Conservation (phyloP, 163 green algal genomes). For the Scenedesmus sp. region DNA sequence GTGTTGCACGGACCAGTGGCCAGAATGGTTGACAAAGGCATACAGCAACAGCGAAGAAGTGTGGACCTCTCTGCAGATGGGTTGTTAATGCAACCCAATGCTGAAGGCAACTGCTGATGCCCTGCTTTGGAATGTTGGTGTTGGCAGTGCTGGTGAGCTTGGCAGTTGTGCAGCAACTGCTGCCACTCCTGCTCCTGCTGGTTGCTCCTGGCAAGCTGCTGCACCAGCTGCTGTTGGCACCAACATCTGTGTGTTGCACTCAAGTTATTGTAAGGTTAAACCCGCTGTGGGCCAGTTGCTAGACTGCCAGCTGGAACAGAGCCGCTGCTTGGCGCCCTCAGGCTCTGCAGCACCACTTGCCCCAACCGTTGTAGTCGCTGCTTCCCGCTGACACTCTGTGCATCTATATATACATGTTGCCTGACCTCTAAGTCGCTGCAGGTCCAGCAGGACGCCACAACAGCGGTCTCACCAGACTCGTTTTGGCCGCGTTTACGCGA, state of each 20-base stretch:
- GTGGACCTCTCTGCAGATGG: not conserved
- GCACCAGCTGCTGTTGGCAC: not conserved
- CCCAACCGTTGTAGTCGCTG: not conserved
- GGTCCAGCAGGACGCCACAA: not conserved
- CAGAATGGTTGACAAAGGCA: not conserved
- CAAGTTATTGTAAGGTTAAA: not conserved
- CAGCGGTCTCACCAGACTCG: conserved; percentile 23
- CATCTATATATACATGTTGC: not conserved
- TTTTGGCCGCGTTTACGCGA: conserved; percentile 43
- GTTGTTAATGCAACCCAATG: not conserved
- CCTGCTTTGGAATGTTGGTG: not conserved
- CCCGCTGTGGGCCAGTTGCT: not conserved
- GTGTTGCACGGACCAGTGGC: not conserved
- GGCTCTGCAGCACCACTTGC: not conserved
- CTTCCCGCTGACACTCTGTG: not conserved
- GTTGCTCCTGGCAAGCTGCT: not conserved
- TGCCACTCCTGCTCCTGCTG: not conserved
- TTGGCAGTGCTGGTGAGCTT: not conserved
- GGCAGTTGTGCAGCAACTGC: not conserved
- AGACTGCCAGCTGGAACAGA: not conserved
- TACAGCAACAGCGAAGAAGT: not conserved
- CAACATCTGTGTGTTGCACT: not conserved
- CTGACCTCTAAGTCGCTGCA: not conserved
- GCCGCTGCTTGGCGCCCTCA: not conserved
- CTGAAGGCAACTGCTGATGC: not conserved